Percentiles rank a stretch among this genome's conserved stretches.
These are phyloP conservation scores for Beauveria sp. DNA, from an alignment of 2,329 filamentous ascomycete species.

Conservation along the genomic window DNA sequence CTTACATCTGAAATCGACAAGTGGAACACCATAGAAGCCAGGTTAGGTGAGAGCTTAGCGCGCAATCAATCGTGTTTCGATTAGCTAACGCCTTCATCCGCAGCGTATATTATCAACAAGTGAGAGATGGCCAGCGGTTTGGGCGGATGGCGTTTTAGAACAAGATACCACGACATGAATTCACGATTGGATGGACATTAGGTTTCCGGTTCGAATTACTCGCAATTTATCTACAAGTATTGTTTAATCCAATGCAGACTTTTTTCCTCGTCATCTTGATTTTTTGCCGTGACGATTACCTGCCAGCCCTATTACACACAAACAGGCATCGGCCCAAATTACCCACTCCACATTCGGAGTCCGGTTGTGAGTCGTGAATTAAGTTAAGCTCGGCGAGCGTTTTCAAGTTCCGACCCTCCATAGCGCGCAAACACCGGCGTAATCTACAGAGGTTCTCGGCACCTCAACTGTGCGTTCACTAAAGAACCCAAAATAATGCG, in stretches of 20 bases:
- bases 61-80: background rate
- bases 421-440: background rate
- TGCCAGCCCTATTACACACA: background rate
- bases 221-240: no score
- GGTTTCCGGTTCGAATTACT: background rate
- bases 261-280: no score
- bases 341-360: background rate
- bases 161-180: constrained; percentile 2
- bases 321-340: background rate
- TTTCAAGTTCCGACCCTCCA: background rate
- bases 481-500: background rate
- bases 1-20: constrained; percentile 1
- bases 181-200: background rate
- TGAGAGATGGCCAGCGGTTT: constrained; percentile 1
- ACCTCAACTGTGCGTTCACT: background rate
- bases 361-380: no score
- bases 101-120: constrained; percentile 7
- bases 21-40: constrained; percentile 6
- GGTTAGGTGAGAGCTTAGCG: background rate
- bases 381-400: background rate
- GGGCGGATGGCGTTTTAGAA: background rate
- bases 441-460: no score
- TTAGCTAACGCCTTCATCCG: background rate
- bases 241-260: background rate
- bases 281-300: background rate